Evolutionary conservation across 1,284 basidiomycete genomes (phyloP).

Genomic region (Pseudozyma pruni): DNA sequence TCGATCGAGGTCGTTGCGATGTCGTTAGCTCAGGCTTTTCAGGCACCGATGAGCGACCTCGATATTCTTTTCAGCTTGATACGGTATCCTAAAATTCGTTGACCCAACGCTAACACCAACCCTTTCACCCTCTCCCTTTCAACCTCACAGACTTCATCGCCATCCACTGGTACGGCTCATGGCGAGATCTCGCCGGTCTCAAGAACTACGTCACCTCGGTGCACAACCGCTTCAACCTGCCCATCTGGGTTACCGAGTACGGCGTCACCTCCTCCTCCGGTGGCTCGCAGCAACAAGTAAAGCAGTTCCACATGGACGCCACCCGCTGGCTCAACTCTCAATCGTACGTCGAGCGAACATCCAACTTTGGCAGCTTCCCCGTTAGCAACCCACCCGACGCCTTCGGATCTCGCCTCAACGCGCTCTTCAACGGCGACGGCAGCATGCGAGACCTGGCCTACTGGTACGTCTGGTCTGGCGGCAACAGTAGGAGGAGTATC

Average conservation of each 20-base stretch:
- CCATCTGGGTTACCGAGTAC: slow-evolving; percentile 66
- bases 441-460: slow-evolving; percentile 36
- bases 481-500: slow-evolving; percentile 17
- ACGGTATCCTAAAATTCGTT: too few species aligned
- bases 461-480: slow-evolving; percentile 41
- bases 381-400: slow-evolving; percentile 49
- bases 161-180: slow-evolving; percentile 65
- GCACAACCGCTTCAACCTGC: slow-evolving; percentile 43
- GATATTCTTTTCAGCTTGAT: too few species aligned
- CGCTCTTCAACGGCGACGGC: slow-evolving; percentile 56
- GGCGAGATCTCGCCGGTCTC: slow-evolving; percentile 44
- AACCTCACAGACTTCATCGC: slow-evolving; percentile 59
- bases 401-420: slow-evolving; percentile 55
- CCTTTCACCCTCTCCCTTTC: not conserved
- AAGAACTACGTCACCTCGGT: slow-evolving; percentile 52
- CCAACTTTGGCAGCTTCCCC: slow-evolving; percentile 61
- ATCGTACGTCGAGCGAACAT: slow-evolving; percentile 56
- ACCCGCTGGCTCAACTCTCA: slow-evolving; percentile 50
- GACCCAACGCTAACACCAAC: too few species aligned
- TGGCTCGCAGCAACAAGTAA: slow-evolving; percentile 46
- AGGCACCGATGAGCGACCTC: too few species aligned
- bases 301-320: slow-evolving; percentile 56
- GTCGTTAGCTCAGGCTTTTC: not conserved
- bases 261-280: slow-evolving; percentile 57
- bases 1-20: slow-evolving; percentile 28